Evolutionary conservation across 2,329 filamentous ascomycete genomes (phyloP), one percentile per base, ranked within the genome.

Genomic region (Akanthomyces muscarius): DNA sequence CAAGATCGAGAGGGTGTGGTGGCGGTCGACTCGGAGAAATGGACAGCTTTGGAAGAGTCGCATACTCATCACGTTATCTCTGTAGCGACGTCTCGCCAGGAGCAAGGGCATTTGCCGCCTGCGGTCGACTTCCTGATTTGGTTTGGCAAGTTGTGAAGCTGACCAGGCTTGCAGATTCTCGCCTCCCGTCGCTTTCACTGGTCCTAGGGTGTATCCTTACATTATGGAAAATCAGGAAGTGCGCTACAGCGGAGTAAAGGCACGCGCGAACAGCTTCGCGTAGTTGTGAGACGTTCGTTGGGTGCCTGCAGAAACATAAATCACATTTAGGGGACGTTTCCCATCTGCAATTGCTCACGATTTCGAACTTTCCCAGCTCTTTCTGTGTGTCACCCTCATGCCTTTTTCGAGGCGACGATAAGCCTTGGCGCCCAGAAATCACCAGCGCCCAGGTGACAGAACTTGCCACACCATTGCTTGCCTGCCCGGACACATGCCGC

Each of bases 391-490:
- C 25, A 30, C 16, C 21, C 10, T 16, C 7, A 14, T 28, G 38
- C 38, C 18, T 18, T 33, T 36, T 33, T 52, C 13, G 50, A 7
- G 28, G 48, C 51, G 51, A 45, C 11, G 6, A 11, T 21, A 28
- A 21, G 52, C 33, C 52, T 55, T 55, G 52, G 52, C 52, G 52
- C 52, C 52, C n/a, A 42, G 52, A 55, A n/a, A 42, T 18, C 7
- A 28, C 18, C 13, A 28, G 18, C 25, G 7, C 30, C 25, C 28
- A 52, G 21, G 13, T 10, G 13, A 36, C 13, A 16, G 38, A 16
- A 16, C 13, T 10, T 14, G 14, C 44, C 44, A 47, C 44, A 28
- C 47, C 10, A 11, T 23, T 30, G 16, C 28, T 36, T 33, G 48
- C 28, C 48, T 52, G 48, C 30, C 48, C 48, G 50, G 21, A 50